Evolutionary conservation across 208 protist species (phyloP), one percentile per base, ranked within the genome.

Genomic region (Acanthamoeba culbertsoni): DNA sequence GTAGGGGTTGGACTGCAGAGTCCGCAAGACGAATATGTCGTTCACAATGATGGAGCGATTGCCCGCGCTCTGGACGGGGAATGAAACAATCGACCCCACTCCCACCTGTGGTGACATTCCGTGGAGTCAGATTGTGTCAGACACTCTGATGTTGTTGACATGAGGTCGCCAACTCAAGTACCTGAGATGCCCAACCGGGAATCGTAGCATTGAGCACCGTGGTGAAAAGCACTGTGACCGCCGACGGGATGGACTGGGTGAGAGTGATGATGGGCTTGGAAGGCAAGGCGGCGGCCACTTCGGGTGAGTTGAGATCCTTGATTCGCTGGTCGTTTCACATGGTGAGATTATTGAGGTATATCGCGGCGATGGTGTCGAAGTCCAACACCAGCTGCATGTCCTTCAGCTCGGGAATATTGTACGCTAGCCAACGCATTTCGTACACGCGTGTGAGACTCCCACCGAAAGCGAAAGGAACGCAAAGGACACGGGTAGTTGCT

Each of bases 251-350:
- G 26, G 43, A 46, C 26, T n/a, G 28, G 73, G 45, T 84, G 3
- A 84, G 43, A 0, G 55, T 43, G 7, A 55, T 16, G 45, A 84
- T 84, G 43, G 42, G 10, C n/a, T 48, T 28, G 73, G n/a, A 0
- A 23, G 73, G 73, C 18, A 84, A 43, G 10, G 28, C 23, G 31
- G 10, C 43, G 3, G 73, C 28, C 1, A 84, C 73, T 12, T 84
- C 40, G 18, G 8, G 14, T 16, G 73, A 84, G 33, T 84, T 84
- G 73, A 84, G 43, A 2, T 33, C 31, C 73, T 84, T 48, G 73
- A 84, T 84, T 12, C 73, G 73, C 20, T 84, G 6, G 31, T 84
- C 73, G 42, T 84, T 55, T 43, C 73, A 84, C 73, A 84, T 84
- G 12, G 73, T 84, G 20, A 84, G 37, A 1, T 31, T 31, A 10